Base-by-base conservation (phyloP, 176 grass and related monocot genomes). In the Carex myosuroides region DNA sequence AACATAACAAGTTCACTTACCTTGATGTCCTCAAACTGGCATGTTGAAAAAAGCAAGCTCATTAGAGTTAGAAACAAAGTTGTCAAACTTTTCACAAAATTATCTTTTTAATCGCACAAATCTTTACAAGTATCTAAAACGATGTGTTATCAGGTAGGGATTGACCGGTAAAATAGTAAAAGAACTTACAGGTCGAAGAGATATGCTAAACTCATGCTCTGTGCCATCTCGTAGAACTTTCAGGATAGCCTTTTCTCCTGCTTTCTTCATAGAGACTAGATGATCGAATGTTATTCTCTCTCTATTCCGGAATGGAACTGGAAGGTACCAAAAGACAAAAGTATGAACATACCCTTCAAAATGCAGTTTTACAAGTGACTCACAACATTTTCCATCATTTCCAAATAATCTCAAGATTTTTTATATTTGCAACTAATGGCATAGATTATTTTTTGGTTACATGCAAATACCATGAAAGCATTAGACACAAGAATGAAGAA, bases 271-370 rank as follows among this genome's bases (percentile, higher is more conserved):
- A 60, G 95, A 95, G 13, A 98, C 92, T 81, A 98, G 88, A 91
- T 98, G 92, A 89, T 98, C 95, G 59, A 98, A 98, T 62, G 92
- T 94, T 87, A 98, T 98, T 85, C 95, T 98, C 91, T 98, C 95
- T 89, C 92, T 98, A 87, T 94, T 98, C 30, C 95, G 86, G 56
- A 98, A 98, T 90, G 92, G 92, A 60, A 98, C 95, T 98, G 91
- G 82, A 89, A 90, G 32, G 63, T 18, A 92, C 64, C 29, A 80
- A 82, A 83, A 30, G 59, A 29, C 11, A 55, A 32, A 32, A 76
- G 20, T 30, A 76, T 54, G 13, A 76, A 13, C 48, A 76, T 64
- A 68, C 30, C 30, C 64, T 16, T 35, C 64, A 18, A 68, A 35
- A 68, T 11, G 61, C 8, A 64, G 3, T 21, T 60, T 78, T 78